Evolutionary conservation across 768 basidiomycete species (phyloP).

Genomic region (Suillus occidentalis): DNA sequence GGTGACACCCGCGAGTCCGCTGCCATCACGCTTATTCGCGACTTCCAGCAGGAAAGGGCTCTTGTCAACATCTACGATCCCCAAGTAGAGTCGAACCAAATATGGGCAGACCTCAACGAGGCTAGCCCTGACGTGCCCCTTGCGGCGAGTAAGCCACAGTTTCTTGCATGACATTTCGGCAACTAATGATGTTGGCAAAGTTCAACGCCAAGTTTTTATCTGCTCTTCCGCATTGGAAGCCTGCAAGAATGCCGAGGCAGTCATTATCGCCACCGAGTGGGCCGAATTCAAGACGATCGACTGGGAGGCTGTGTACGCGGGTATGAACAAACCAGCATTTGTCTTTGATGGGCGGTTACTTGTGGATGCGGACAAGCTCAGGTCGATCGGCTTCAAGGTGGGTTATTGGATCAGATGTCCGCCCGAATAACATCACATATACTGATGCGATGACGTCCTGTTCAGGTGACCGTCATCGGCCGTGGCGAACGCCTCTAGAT

Average conservation of each 20-base stretch:
- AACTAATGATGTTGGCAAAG: slow-evolving; percentile 35
- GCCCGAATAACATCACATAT: not conserved
- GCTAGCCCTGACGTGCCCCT: slow-evolving; percentile 64
- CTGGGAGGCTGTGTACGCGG: slow-evolving; percentile 81
- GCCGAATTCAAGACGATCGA: slow-evolving; percentile 93
- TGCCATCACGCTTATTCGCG: slow-evolving; percentile 88
- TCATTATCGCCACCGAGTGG: slow-evolving; percentile 98
- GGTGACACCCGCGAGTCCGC: slow-evolving; percentile 99
- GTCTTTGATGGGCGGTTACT: slow-evolving; percentile 93
- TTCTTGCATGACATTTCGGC: slow-evolving; percentile 1
- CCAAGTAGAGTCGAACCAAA: slow-evolving; percentile 80
- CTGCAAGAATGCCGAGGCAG: slow-evolving; percentile 84
- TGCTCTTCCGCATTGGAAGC: slow-evolving; percentile 79
- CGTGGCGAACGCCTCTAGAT: slow-evolving; percentile 46
- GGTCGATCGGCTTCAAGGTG: slow-evolving; percentile 88
- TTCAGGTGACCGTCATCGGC: slow-evolving; percentile 59
- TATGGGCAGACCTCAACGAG: slow-evolving; percentile 78
- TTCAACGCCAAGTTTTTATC: slow-evolving; percentile 88
- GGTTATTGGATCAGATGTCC: slow-evolving; percentile 4
- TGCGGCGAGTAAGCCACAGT: slow-evolving; percentile 57
- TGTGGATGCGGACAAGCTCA: slow-evolving; percentile 77
- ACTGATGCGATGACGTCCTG: slow-evolving; percentile 8
- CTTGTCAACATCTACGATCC: slow-evolving; percentile 90
- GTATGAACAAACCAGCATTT: slow-evolving; percentile 98
- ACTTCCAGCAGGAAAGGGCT: slow-evolving; percentile 91